phyloP scores from a whole-genome alignment of 108 stramenopile genomes.

The Discostella stelligeroides region DNA sequence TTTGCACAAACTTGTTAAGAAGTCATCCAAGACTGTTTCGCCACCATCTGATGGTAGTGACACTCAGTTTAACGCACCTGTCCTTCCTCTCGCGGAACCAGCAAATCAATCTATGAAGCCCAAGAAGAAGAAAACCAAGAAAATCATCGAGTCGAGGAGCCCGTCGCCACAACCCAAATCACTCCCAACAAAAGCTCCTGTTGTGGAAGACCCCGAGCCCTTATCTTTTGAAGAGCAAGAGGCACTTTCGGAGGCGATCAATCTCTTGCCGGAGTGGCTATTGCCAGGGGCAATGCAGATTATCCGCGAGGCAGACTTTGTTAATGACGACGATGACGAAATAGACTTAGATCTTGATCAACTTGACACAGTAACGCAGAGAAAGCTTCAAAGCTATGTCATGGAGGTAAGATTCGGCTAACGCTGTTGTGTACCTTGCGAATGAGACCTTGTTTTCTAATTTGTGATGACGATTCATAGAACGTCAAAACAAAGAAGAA shows the following conservation, averaged over 20 bases:
- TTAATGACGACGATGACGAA: slow-evolving; percentile 78
- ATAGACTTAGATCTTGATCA: slow-evolving; percentile 90
- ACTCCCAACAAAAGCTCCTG: slow-evolving; percentile 30
- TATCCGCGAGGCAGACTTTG: slow-evolving; percentile 76
- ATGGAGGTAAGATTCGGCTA: slow-evolving; percentile 73
- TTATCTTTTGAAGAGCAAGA: slow-evolving; percentile 82
- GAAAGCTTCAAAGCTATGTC: slow-evolving; percentile 77
- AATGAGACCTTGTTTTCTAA: slow-evolving; percentile 40
- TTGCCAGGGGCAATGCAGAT: slow-evolving; percentile 81
- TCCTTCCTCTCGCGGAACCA: slow-evolving; percentile 4
- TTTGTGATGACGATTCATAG: slow-evolving; percentile 2
- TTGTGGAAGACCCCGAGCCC: slow-evolving; percentile 55
- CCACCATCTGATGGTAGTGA: background rate
- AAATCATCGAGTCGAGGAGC: slow-evolving; percentile 18
- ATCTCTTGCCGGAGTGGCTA: slow-evolving; percentile 59
- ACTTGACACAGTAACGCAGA: slow-evolving; percentile 75
- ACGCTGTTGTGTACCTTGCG: slow-evolving; percentile 1
- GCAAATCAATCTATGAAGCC: slow-evolving; percentile 18
- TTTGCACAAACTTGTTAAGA: slow-evolving; percentile 61
- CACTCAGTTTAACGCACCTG: background rate
- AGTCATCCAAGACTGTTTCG: slow-evolving; percentile 17
- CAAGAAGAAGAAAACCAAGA: slow-evolving; percentile 68
- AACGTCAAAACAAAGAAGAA: slow-evolving; percentile 40
- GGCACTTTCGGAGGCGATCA: slow-evolving; percentile 80
- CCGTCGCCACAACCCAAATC: slow-evolving; percentile 5